Evolutionary conservation across 495 filamentous ascomycete species (phyloP), one percentile per base, ranked within the genome.

Genomic region (Evansstolkia leycettana): DNA sequence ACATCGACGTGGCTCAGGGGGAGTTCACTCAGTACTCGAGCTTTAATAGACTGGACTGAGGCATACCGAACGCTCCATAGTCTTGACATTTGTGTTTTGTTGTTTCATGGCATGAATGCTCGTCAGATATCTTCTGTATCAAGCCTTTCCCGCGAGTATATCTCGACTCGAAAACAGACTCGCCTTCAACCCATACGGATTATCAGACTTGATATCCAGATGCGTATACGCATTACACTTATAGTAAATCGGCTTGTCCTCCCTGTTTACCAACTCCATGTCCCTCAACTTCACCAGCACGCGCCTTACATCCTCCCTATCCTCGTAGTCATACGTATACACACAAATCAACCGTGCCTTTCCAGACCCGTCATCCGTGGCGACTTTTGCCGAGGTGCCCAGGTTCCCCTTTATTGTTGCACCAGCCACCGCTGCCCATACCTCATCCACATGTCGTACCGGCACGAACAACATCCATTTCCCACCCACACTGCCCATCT

Each of bases 391-490:
- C 7, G 40, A 61, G 16, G 72, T 64, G 0, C 84, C 83, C 3
- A 92, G 63, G 32, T 78, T 67, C 27, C 78, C 75, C 12, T 69
- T 57, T 11, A 67, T 65, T 14, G 80, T 78, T 0, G 72, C 82
- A 11, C 56, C 62, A 3, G 73, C 80, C 2, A 94, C 56, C 12
- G 55, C 57, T 2, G 45, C 56, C 85, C 85, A 93, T 9, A 65
- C 40, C 3, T 57, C 50, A 48, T 85, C 72, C 8, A 86, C 70
- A n/a, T 69, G 45, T 2, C 62, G 54, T 5, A 52, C 39, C 2
- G 55, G 44, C 1, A 73, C 71, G 46, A 86, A 87, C n/a, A 93
- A 45, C 81, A 94, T 83, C 86, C 86, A 92, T 54, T 84, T 87
- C 27, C 82, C 81, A n/a, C 57, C 54, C n/a, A 63, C 67, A 12